phyloP scores from a whole-genome alignment of 1,139 yeast species.

The Arxiozyma telluris region DNA sequence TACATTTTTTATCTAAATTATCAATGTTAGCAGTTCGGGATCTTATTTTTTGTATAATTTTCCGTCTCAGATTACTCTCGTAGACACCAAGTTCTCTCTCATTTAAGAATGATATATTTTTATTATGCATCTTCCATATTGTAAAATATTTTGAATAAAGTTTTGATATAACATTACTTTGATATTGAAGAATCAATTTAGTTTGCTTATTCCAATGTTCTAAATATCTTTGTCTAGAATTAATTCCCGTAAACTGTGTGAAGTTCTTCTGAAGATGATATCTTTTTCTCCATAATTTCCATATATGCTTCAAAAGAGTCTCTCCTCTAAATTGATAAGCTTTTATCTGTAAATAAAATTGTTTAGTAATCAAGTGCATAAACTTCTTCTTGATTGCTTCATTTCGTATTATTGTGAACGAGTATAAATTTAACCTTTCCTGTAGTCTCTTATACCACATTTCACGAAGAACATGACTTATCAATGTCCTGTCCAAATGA shows the following conservation, averaged over 20 bases:
- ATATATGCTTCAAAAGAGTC: not conserved
- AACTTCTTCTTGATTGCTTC: slow-evolving; percentile 2
- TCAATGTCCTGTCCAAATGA: slow-evolving; percentile 12
- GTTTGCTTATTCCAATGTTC: not conserved
- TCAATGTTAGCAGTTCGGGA: not conserved
- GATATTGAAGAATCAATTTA: not conserved
- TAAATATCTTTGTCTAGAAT: not conserved
- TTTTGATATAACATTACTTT: not conserved
- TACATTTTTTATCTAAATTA: too few relatives aligned
- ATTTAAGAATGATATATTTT: too few relatives aligned
- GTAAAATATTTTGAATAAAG: not conserved
- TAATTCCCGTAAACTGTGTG: not conserved
- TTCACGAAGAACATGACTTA: slow-evolving; percentile 15
- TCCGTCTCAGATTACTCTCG: not conserved
- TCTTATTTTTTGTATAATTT: not conserved
- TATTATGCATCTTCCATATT: not conserved
- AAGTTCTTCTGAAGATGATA: not conserved
- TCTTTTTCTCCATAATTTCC: slow-evolving; percentile 6
- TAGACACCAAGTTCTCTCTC: not conserved
- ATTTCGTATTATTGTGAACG: slow-evolving; percentile 6
- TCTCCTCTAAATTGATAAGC: slow-evolving; percentile 8
- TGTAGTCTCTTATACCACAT: slow-evolving; percentile 22
- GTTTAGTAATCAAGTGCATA: slow-evolving; percentile 13
- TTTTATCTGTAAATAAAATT: slow-evolving; percentile 6
- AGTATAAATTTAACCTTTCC: slow-evolving; percentile 13